Evolutionary conservation across 805 yeast genomes (phyloP), one percentile per base, ranked within the genome.

Genomic region (Ogataea allantospora): DNA sequence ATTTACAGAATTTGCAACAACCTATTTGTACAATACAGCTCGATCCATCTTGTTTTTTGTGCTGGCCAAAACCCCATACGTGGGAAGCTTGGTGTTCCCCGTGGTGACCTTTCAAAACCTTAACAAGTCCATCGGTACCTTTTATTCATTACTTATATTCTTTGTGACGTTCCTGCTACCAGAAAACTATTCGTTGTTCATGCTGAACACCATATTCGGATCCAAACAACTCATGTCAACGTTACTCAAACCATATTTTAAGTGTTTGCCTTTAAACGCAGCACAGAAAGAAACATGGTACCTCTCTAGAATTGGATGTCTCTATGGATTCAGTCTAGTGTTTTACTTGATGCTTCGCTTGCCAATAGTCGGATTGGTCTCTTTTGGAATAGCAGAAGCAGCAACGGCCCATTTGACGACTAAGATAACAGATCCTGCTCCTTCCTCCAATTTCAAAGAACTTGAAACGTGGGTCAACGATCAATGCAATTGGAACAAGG

Each of bases 261-360:
- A 62, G 7, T 58, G 72, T 9, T 58, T 76, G 14, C 71, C 74
- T 9, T 69, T 75, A 39, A 55, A 68, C 4, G 52, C 51, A 5
- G 46, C 57, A n/a, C 74, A 73, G 36, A 62, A 64, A 27, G 57
- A 64, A 12, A 67, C 62, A 36, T 78, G 83, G 83, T 57, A 66
- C 31, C 62, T 62, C 9, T 66, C 77, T 10, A 63, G 83, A 26
- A 76, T 73, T 38, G 83, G 82, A 0, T 65, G 73, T 20, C 55
- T 79, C 34, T 70, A 72, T 44, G 83, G 82, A 5, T 77, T 77
- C 46, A 77, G 81, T 3, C 51, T 73, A 7, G 67, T 66, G 31
- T 72, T 67, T 53, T 77, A 63, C 46, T 45, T 61, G 37, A 53
- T 74, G 33, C 55, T 75, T 37, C 56, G 59, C 24, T 53, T 68